Conservation (phyloP, 345 rosid genomes). For the Gossypium anomalum region DNA sequence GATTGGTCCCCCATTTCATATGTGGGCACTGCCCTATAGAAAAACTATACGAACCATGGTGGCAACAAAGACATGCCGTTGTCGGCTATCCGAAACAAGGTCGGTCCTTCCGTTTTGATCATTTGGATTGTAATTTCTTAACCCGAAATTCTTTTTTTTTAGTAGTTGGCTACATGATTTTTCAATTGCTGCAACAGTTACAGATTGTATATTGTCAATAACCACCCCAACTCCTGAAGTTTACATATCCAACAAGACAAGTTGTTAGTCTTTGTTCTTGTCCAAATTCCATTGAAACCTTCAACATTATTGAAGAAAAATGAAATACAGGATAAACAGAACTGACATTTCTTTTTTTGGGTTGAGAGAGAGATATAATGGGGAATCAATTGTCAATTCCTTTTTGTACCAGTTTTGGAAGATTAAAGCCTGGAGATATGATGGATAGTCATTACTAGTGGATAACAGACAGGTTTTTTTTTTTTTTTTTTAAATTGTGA, state of each 20-base stretch:
- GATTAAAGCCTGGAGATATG: conserved; percentile 12
- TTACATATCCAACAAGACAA: not conserved
- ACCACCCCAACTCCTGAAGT: not conserved
- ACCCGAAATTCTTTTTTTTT: conserved; percentile 6
- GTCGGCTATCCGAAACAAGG: conserved; percentile 25
- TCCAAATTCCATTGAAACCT: not conserved
- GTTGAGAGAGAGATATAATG: not conserved
- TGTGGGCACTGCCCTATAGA: conserved; percentile 25
- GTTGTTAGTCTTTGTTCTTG: conserved; percentile 6
- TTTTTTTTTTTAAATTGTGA: no score
- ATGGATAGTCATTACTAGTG: conserved; percentile 14
- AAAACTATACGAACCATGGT: conserved; percentile 17
- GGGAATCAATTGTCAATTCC: not conserved
- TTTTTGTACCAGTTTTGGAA: not conserved
- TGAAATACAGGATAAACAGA: not conserved
- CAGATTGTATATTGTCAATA: not conserved
- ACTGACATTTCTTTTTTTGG: no score
- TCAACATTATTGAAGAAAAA: not conserved
- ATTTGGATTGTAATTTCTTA: conserved; percentile 1
- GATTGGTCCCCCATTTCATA: conserved; percentile 25
- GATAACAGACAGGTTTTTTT: not conserved
- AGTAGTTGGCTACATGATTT: conserved; percentile 12
- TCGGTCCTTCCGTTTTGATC: conserved; percentile 16
- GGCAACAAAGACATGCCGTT: conserved; percentile 20
- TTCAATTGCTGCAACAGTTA: conserved; percentile 16